phyloP scores from a whole-genome alignment of 768 basidiomycete genomes.

The Collybia sordida region DNA sequence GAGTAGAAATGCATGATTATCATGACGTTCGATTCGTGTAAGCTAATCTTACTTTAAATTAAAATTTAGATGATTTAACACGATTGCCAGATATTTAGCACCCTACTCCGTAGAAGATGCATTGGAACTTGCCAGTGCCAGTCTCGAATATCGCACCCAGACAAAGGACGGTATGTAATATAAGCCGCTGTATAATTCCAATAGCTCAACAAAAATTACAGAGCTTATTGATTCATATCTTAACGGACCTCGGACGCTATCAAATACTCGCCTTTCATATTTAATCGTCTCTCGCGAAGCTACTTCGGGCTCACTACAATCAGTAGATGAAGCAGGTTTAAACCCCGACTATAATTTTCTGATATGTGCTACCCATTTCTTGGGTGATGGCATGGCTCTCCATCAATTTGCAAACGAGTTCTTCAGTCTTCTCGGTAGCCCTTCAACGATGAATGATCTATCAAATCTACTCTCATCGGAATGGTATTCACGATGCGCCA shows the following conservation, averaged over 20 bases:
- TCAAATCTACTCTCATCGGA: slow-evolving; percentile 30
- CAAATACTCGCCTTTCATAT: slow-evolving; percentile 63
- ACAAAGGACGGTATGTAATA: slow-evolving; percentile 51
- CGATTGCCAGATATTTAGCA: slow-evolving; percentile 41
- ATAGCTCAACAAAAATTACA: slow-evolving; percentile 16
- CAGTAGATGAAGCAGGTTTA: slow-evolving; percentile 6
- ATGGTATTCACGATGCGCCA: slow-evolving; percentile 24
- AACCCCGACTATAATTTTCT: slow-evolving; percentile 55
- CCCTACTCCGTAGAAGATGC: slow-evolving; percentile 44
- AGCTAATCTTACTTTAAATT: slow-evolving; percentile 19
- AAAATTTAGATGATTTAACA: neutral
- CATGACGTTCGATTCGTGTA: slow-evolving; percentile 69
- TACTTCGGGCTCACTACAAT: neutral
- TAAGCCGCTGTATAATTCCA: neutral
- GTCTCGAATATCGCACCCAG: slow-evolving; percentile 50
- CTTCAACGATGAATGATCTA: slow-evolving; percentile 26
- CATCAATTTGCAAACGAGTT: slow-evolving; percentile 83
- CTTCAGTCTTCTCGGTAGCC: slow-evolving; percentile 57
- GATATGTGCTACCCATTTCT: slow-evolving; percentile 76
- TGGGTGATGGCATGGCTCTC: slow-evolving; percentile 87
- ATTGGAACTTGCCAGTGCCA: slow-evolving; percentile 43
- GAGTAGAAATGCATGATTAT: slow-evolving; percentile 58
- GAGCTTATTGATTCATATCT: slow-evolving; percentile 69
- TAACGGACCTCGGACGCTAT: slow-evolving; percentile 76
- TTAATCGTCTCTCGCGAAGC: slow-evolving; percentile 41